phyloP scores from a whole-genome alignment of 305 asterid genomes.

The Fraxinus velutina region DNA sequence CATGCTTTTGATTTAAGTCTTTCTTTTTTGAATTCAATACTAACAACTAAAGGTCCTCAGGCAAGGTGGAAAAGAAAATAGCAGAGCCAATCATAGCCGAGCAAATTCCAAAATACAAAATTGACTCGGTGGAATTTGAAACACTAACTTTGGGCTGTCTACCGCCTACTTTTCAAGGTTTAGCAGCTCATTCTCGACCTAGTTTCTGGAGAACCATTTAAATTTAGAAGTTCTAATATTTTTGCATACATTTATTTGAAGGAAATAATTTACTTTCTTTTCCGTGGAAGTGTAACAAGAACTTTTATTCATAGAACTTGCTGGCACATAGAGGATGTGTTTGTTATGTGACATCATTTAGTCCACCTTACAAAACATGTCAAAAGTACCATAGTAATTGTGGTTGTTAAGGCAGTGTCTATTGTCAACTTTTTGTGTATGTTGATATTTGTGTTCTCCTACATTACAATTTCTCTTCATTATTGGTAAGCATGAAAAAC shows the following conservation, averaged over 20 bases:
- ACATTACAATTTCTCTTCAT: background rate
- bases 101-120: constrained; percentile 85
- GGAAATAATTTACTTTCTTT: background rate
- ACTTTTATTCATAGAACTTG: background rate
- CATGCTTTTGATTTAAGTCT: constrained; percentile 5
- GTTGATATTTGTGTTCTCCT: background rate
- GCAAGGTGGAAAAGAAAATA: constrained; percentile 67
- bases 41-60: constrained; percentile 40
- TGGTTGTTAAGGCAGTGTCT: background rate
- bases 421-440: background rate
- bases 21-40: constrained; percentile 10
- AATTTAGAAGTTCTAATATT: background rate
- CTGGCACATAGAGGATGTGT: background rate
- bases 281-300: background rate
- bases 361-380: background rate
- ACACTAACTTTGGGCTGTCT: constrained; percentile 73
- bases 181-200: background rate
- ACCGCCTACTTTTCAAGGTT: constrained; percentile 92
- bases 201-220: background rate
- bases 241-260: background rate
- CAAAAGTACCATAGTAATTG: background rate
- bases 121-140: constrained; percentile 72
- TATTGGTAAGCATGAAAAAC: background rate
- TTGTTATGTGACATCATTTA: background rate
- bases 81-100: constrained; percentile 84